Evolutionary conservation across 345 rosid genomes (phyloP), one percentile per base, ranked within the genome.

Genomic region (Eucalyptus cloeziana): DNA sequence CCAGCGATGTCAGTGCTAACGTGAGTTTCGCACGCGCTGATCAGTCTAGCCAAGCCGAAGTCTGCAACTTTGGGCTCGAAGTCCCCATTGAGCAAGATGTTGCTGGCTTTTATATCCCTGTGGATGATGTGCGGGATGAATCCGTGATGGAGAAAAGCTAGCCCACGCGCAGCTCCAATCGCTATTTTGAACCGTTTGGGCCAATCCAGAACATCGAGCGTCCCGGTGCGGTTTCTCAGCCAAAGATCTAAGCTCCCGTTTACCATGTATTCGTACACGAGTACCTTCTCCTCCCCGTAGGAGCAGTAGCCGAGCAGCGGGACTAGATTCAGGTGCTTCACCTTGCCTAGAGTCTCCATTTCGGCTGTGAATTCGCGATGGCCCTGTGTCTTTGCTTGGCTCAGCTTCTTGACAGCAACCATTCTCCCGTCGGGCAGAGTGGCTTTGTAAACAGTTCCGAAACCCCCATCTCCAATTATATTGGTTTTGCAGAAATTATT

Each of bases 351-450:
- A 14, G 99, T 98, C 91, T 98, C 99, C 99, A 96, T 96, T 86
- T 98, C 99, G 4, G 99, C 99, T 4, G 94, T 93, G 94, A 98
- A 98, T 88, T 98, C 99, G 1, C 99, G 90, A 91, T 95, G 91
- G 13, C 99, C 99, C 85, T 98, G 99, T 10, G 97, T 94, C 90
- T 95, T 95, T 10, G 97, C 96, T 87, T 94, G 94, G 86, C 96
- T 98, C 79, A 98, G 93, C 94, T 98, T 97, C 95, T 98, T 98
- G 7, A 98, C 96, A 13, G 99, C 99, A n/a, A 98, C 99, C 21
- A 89, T 94, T 88, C 92, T 95, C 11, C 96, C 96, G 86, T 91
- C 90, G 0, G 92, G 93, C 71, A 97, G 91, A 54, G 90, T 91
- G 45, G 99, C 99, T 92, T 94, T 95, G 92, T 95, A 98, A 22